Conservation (phyloP, 2,329 filamentous ascomycete genomes). For the Fusarium verticillioides region DNA sequence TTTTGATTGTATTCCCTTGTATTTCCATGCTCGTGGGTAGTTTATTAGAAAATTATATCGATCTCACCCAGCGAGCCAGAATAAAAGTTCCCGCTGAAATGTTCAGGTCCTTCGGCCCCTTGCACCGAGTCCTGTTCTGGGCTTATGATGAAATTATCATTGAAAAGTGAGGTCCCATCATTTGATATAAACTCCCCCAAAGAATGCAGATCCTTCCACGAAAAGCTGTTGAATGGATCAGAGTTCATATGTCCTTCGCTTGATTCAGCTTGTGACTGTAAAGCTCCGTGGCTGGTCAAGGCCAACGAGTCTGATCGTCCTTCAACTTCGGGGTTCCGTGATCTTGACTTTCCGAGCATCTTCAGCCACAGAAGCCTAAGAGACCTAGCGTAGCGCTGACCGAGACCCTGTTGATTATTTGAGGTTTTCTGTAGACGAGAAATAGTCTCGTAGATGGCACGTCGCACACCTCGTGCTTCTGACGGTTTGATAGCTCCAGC, state of each 20-base stretch:
- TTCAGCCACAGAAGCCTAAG: conserved; percentile 69
- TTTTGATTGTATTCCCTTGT: background rate
- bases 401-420: conserved; percentile 67
- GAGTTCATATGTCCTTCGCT: conserved; percentile 46
- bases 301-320: background rate
- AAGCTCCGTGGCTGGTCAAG: background rate
- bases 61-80: background rate
- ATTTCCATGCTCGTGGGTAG: too few relatives aligned
- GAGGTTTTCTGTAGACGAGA: conserved; percentile 69
- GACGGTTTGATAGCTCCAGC: conserved; percentile 68
- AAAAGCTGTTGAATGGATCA: conserved; percentile 66
- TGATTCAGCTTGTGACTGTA: background rate
- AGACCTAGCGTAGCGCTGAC: conserved; percentile 69
- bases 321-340: background rate
- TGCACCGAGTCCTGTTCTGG: conserved; percentile 28
- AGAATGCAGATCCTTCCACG: conserved; percentile 70
- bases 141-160: conserved; percentile 22
- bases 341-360: conserved; percentile 33
- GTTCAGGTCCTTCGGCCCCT: conserved; percentile 8
- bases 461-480: conserved; percentile 65
- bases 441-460: conserved; percentile 68
- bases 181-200: conserved; percentile 63
- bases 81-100: conserved; percentile 2
- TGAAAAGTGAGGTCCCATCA: conserved; percentile 34
- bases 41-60: conserved; percentile 18